Base-by-base conservation (phyloP, 345 rosid genomes). In the Eucalyptus curtisii region DNA sequence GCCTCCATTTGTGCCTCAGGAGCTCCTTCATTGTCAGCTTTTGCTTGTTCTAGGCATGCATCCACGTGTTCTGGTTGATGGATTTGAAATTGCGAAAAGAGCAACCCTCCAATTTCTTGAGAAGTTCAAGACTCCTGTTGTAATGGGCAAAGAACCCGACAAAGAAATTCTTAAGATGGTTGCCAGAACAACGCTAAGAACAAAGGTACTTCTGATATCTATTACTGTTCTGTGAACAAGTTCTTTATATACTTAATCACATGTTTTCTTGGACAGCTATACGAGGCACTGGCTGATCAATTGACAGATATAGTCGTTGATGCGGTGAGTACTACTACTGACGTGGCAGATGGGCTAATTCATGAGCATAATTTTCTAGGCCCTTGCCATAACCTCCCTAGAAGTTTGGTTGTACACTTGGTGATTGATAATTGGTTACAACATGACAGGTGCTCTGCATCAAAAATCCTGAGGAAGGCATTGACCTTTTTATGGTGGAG, bases 51-150 rank as follows among this genome's bases (percentile, higher is more conserved):
- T 89, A 98, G 99, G 99, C 61, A 97, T 98, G 99, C 99, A 98
- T 92, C 99, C 99, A 22, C 98, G 99, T 85, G 99, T 98, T 90
- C 91, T 98, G 92, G 99, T 97, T 91, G 99, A 98, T 95, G 99
- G 99, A 50, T 95, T 98, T 82, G 99, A 98, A 92, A 94, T 97
- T 90, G 99, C 99, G 2, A 98, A 98, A 91, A 95, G 94, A 92
- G 99, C 98, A 40, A 95, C 99, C 59, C 97, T 98, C 45, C 96
- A 95, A 48, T 96, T 96, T 91, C 99, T 98, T 68, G 99, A 97
- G 59, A 95, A 94, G 88, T 98, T 98, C 89, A 98, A 95, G 95
- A 98, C 99, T 88, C 99, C 97, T 37, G 99, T 97, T 80, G 97
- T 98, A 50, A 97, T 98, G 92, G 99, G 99, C 37, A 90, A 93